Base-by-base conservation (phyloP, 2,329 filamentous ascomycete species). In the Talaromyces sp. region DNA sequence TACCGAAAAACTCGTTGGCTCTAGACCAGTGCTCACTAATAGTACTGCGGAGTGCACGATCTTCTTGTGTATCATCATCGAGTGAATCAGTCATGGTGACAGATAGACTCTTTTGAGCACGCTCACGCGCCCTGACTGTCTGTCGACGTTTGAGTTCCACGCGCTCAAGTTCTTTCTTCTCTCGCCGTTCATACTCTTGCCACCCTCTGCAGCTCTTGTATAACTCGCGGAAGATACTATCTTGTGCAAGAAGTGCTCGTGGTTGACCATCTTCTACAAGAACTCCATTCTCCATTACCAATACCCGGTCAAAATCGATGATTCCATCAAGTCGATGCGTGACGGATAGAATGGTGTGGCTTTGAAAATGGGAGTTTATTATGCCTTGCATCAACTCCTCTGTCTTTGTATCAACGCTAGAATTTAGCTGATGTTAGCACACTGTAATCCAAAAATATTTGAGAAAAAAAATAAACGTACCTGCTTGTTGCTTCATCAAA, bases 341-440 rank as follows among this genome's bases (percentile, higher is more conserved):
- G 69, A 91, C 90, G 28, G 90, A 87, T 18, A 91, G 73, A 30
- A 91, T 76, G 0, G 89, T 90, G 59, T 82, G 83, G 66, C 0
- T 79, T 44, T 52, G 51, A 64, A 91, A 90, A 70, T 89, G 87
- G 70, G 88, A 85, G 36, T 88, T 81, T 67, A 91, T 90, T 61
- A 81, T 85, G 8, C 86, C 81, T 76, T 91, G 89, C 69, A 91
- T 91, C 34, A 89, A 81, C 2, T 81, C 78, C 72, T 91, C 89
- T 0, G 89, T 91, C 33, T 82, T 79, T 85, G 89, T 89, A 73
- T 91, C 89, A 3, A 92, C 88, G 0, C 89, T 87, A 10, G 83
- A 87, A 0, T 89, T 92, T 2, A 89, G 89, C 76, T 92, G 89
- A 71, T 92, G 89, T 1, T 91, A 82, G 1, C 92, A 85, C 82